Evolutionary conservation across 108 stramenopile species (phyloP).

Genomic region (Conticribra weissflogii): DNA sequence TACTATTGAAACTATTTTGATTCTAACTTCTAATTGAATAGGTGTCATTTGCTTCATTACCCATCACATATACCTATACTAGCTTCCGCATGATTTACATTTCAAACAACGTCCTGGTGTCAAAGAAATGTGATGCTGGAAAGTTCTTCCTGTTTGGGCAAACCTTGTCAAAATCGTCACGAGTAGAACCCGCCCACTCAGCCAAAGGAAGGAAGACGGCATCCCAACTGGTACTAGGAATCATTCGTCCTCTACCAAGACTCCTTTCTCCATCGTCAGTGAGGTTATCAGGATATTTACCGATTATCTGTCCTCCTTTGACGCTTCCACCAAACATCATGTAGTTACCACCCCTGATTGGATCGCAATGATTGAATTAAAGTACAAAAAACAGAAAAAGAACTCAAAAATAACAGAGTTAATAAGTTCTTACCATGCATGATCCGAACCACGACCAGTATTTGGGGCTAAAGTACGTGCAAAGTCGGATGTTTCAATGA

Average conservation of each 20-base stretch:
- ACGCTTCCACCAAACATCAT: conserved; percentile 55
- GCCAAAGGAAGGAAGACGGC: conserved; percentile 51
- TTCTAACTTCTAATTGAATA: too few species aligned
- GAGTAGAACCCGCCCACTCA: conserved; percentile 45
- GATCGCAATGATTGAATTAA: neutral
- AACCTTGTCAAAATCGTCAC: conserved; percentile 30
- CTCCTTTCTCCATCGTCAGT: conserved; percentile 27
- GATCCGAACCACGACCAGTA: conserved; percentile 54
- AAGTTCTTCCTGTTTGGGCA: conserved; percentile 41
- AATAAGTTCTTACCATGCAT: conserved; percentile 42
- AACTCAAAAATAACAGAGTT: neutral
- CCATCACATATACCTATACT: too few species aligned
- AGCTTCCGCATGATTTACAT: too few species aligned
- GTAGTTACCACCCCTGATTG: conserved; percentile 49
- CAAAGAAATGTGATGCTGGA: conserved; percentile 25
- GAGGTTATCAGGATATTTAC: conserved; percentile 42
- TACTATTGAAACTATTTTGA: too few species aligned
- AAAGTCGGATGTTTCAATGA: conserved; percentile 70
- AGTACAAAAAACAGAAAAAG: conserved; percentile 3
- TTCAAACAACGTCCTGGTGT: conserved; percentile 31
- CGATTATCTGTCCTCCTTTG: conserved; percentile 50
- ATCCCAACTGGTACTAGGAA: conserved; percentile 60
- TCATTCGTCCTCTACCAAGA: conserved; percentile 52
- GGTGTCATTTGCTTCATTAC: too few species aligned
- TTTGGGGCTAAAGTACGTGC: conserved; percentile 66